A percentile compares a stretch with the other conserved stretches of the same genome.
These are phyloP conservation scores for Aureobasidium melanogenum DNA, from an alignment of 2,329 filamentous ascomycete genomes.

Conservation along the genomic window DNA sequence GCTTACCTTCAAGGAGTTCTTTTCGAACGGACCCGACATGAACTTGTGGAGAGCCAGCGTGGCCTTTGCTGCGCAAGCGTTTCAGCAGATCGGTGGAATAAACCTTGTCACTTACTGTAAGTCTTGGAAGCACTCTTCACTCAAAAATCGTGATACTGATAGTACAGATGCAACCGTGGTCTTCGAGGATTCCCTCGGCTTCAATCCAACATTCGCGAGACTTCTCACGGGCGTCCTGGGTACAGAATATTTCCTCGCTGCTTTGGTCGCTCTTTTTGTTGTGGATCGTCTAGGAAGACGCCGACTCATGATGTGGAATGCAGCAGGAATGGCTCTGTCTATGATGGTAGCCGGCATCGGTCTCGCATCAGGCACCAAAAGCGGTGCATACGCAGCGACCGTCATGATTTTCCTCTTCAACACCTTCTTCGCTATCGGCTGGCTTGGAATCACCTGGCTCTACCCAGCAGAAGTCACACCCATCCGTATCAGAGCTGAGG, in stretches of 20 bases:
- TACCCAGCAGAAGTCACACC: constrained; percentile 28
- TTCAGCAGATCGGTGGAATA: constrained; percentile 3
- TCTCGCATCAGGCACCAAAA: neutral
- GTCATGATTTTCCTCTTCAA: constrained; percentile 31
- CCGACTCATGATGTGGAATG: constrained; percentile 21
- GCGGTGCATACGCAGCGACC: constrained; percentile 21
- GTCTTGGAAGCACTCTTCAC: neutral
- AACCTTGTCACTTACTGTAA: constrained; percentile 10
- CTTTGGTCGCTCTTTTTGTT: constrained; percentile 20
- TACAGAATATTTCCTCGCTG: constrained; percentile 22
- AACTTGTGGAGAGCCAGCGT: neutral
- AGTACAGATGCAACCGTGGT: constrained; percentile 10
- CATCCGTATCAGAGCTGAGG: constrained; percentile 26
- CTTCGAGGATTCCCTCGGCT: constrained; percentile 17
- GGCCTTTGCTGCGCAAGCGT: neutral
- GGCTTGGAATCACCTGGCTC: constrained; percentile 28
- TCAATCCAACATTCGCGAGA: constrained; percentile 15
- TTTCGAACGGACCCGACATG: constrained; percentile 15
- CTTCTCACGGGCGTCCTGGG: constrained; percentile 21
- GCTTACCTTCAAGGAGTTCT: constrained; percentile 18
- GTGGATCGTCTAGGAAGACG: constrained; percentile 24
- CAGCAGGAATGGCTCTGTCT: constrained; percentile 18
- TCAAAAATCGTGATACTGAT: too few relatives aligned
- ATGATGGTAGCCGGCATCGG: constrained; percentile 18
- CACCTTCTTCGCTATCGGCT: constrained; percentile 29